A percentile compares a stretch with the other conserved stretches of the same genome.
phyloP scores from a whole-genome alignment of 768 basidiomycete species.

The Macrolepiota dolichaula region DNA sequence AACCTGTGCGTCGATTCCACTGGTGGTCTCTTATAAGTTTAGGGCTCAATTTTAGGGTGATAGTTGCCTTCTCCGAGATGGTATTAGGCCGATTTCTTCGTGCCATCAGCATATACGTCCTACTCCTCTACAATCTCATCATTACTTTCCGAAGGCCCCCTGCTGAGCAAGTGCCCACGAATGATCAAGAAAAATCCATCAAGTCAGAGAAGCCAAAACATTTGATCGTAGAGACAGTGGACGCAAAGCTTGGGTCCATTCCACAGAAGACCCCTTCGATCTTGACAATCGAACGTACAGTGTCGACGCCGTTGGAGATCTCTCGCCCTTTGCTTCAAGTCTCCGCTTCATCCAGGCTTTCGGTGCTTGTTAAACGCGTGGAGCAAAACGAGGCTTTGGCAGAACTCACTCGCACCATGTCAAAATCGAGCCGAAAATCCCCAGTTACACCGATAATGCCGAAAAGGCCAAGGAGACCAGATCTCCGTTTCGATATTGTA shows the following conservation, averaged over 20 bases:
- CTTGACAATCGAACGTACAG: background rate
- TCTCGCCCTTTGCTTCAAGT: background rate
- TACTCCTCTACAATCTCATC: constrained; percentile 57
- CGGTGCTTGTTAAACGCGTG: constrained; percentile 1
- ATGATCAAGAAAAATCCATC: background rate
- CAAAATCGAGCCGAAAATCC: background rate
- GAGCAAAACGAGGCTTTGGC: background rate
- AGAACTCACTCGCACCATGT: constrained; percentile 1
- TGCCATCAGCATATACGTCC: constrained; percentile 59
- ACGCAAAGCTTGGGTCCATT: background rate
- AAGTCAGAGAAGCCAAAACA: background rate
- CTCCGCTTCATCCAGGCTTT: constrained; percentile 3
- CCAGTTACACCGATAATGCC: background rate
- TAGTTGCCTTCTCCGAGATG: constrained; percentile 70
- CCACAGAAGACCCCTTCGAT: background rate
- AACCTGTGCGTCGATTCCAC: constrained; percentile 44
- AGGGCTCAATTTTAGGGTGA: background rate
- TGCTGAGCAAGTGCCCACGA: background rate
- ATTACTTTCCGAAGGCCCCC: constrained; percentile 29
- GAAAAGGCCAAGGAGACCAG: constrained; percentile 3
- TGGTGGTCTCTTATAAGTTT: background rate
- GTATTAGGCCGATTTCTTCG: constrained; percentile 65
- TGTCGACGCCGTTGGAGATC: background rate
- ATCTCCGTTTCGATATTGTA: constrained; percentile 9
- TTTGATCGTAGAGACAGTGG: background rate